Percentiles rank a stretch among this genome's conserved stretches.
phyloP scores from a whole-genome alignment of 805 yeast species.

The Myxozyma monticola region DNA sequence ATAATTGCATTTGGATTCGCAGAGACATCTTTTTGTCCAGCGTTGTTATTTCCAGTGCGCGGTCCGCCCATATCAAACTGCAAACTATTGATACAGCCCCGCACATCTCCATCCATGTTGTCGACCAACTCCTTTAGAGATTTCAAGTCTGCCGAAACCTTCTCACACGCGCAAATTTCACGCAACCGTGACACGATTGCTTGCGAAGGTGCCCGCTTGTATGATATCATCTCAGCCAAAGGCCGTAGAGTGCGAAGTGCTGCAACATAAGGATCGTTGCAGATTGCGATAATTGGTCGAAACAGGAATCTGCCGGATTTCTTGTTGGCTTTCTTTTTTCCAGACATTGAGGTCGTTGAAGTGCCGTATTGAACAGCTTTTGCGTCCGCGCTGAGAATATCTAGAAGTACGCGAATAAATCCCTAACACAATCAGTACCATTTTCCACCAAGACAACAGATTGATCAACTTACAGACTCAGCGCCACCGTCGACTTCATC shows the following conservation, averaged over 20 bases:
- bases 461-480: constrained; percentile 41
- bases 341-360: constrained; percentile 4
- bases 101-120: constrained; percentile 74
- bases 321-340: constrained; percentile 35
- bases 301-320: constrained; percentile 49
- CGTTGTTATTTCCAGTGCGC: constrained; percentile 3
- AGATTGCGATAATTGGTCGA: constrained; percentile 88
- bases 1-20: constrained; percentile 68
- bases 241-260: constrained; percentile 74
- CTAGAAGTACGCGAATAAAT: constrained; percentile 57
- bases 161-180: constrained; percentile 58
- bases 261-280: constrained; percentile 80
- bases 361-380: constrained; percentile 44
- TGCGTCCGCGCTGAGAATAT: constrained; percentile 59
- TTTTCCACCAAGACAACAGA: not conserved
- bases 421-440: constrained; percentile 15
- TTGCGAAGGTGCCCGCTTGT: constrained; percentile 57
- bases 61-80: constrained; percentile 55
- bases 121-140: constrained; percentile 65
- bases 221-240: constrained; percentile 67
- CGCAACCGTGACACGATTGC: constrained; percentile 50
- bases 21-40: constrained; percentile 56
- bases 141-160: constrained; percentile 49
- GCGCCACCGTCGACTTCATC: constrained; percentile 88
- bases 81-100: constrained; percentile 79